Percentiles rank a stretch among this genome's conserved stretches.
These are phyloP conservation scores for Rhizophagus sp. DNA, from an alignment of 192 early-diverging fungal species.

Conservation along the genomic window DNA sequence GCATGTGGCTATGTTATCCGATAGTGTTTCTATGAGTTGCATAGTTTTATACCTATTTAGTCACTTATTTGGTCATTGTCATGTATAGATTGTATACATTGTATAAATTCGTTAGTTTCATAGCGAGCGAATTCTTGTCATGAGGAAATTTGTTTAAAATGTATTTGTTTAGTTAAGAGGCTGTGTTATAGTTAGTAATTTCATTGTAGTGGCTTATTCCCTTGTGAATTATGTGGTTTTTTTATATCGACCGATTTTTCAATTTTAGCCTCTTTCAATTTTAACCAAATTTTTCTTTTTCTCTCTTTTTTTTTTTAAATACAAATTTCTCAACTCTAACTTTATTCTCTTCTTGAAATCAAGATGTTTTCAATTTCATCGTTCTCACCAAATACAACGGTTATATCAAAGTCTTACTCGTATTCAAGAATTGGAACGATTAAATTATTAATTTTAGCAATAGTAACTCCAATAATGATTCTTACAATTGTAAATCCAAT, in stretches of 20 bases:
- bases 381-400: background rate
- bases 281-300: background rate
- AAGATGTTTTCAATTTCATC: background rate
- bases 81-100: no score
- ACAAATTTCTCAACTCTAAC: background rate
- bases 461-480: background rate
- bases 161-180: background rate
- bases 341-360: background rate
- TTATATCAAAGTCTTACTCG: background rate
- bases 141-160: background rate
- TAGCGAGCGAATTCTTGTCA: no score
- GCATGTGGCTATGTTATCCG: background rate
- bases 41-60: no score
- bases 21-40: background rate
- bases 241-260: background rate
- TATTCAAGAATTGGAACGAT: background rate
- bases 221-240: background rate
- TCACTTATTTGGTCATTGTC: no score
- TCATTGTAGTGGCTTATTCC: background rate
- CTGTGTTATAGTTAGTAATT: background rate
- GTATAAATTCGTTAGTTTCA: no score
- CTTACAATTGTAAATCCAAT: background rate
- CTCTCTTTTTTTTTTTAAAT: background rate
- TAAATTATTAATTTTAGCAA: background rate
- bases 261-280: no score